Percentiles rank a stretch among this genome's conserved stretches.
phyloP scores from a whole-genome alignment of 2,329 filamentous ascomycete species.

The Exophiala mesophila region DNA sequence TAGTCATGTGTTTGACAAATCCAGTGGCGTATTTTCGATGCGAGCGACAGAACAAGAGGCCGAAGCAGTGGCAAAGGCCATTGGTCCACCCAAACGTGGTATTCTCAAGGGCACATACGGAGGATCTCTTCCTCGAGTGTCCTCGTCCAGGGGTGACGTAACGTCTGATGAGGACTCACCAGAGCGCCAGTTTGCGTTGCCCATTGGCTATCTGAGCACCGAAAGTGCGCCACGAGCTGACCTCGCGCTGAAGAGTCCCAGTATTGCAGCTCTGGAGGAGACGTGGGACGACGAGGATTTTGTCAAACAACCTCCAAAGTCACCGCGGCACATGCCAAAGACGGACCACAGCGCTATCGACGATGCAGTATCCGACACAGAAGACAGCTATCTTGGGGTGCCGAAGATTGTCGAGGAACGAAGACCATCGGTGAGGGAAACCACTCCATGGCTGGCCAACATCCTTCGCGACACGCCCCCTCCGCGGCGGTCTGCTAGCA shows the following conservation, averaged over 20 bases:
- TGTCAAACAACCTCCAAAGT: not conserved
- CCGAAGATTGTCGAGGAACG: slow-evolving; percentile 13
- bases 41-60: slow-evolving; percentile 45
- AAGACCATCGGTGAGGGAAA: slow-evolving; percentile 8
- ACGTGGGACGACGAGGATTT: slow-evolving; percentile 8
- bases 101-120: slow-evolving; percentile 25
- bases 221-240: slow-evolving; percentile 23
- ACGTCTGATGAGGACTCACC: slow-evolving; percentile 24
- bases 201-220: slow-evolving; percentile 25
- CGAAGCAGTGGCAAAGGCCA: slow-evolving; percentile 46
- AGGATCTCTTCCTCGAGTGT: slow-evolving; percentile 21
- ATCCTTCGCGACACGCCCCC: slow-evolving; percentile 22
- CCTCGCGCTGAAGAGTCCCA: slow-evolving; percentile 25
- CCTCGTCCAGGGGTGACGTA: slow-evolving; percentile 18
- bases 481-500: slow-evolving; percentile 14
- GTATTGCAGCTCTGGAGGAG: slow-evolving; percentile 23
- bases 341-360: not conserved
- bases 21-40: slow-evolving; percentile 22
- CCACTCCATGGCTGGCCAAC: slow-evolving; percentile 16
- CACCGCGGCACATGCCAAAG: not conserved
- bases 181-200: slow-evolving; percentile 22
- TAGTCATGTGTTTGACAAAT: slow-evolving; percentile 47
- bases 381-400: slow-evolving; percentile 6
- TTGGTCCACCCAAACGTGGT: slow-evolving; percentile 36
- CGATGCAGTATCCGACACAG: slow-evolving; percentile 12